A percentile compares a stretch with the other conserved stretches of the same genome.
phyloP scores from a whole-genome alignment of 2,329 filamentous ascomycete species.

The Pseudogymnoascus sp. region DNA sequence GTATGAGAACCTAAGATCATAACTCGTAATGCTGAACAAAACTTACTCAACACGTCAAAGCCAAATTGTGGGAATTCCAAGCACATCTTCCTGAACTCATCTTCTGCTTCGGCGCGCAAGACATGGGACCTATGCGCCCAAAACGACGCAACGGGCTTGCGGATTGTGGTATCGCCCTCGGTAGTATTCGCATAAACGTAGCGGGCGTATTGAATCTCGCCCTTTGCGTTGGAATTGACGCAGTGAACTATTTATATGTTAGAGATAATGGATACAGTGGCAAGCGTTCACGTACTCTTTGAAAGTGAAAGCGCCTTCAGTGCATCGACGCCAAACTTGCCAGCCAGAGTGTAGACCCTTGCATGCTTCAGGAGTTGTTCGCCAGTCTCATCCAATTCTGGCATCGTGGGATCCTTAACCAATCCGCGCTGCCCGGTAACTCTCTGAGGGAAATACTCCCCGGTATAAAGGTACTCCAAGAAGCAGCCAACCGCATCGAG shows the following conservation, averaged over 20 bases:
- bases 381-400: slow-evolving; percentile 66
- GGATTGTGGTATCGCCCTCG: slow-evolving; percentile 62
- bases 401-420: slow-evolving; percentile 59
- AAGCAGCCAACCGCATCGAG: slow-evolving; percentile 70
- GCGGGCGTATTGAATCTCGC: slow-evolving; percentile 85
- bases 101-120: slow-evolving; percentile 75
- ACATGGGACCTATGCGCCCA: slow-evolving; percentile 79
- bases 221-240: slow-evolving; percentile 77
- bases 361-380: slow-evolving; percentile 82
- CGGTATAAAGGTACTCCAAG: slow-evolving; percentile 76
- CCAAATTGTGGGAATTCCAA: slow-evolving; percentile 86
- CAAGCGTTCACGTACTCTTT: slow-evolving; percentile 46
- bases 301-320: slow-evolving; percentile 72
- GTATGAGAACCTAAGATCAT: slow-evolving; percentile 8
- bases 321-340: slow-evolving; percentile 60
- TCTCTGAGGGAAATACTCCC: slow-evolving; percentile 75
- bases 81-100: slow-evolving; percentile 77
- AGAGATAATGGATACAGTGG: background rate
- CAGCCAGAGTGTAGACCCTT: slow-evolving; percentile 79
- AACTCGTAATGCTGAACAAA: background rate
- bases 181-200: slow-evolving; percentile 78
- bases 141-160: slow-evolving; percentile 79
- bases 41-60: slow-evolving; percentile 79
- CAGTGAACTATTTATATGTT: slow-evolving; percentile 53
- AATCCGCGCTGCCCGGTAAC: slow-evolving; percentile 56